Percentiles rank a stretch among this genome's conserved stretches.
phyloP scores from a whole-genome alignment of 352 stramenopile genomes.

The Phytopythium ostracodes region DNA sequence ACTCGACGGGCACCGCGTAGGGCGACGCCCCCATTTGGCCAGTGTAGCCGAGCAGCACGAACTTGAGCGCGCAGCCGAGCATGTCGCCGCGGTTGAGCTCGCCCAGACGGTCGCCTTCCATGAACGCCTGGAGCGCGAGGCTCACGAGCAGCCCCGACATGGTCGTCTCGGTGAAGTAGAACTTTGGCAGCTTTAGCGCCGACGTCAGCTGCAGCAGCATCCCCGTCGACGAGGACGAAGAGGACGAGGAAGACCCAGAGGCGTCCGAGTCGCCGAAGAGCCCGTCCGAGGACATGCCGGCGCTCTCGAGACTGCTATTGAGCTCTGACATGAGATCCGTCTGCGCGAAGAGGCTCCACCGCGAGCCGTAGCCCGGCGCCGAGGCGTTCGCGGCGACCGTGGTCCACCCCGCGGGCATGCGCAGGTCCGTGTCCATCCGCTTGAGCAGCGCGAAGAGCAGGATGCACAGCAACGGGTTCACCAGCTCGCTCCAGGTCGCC shows the following conservation, averaged over 20 bases:
- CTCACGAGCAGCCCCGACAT: conserved; percentile 57
- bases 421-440: conserved; percentile 41
- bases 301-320: conserved; percentile 11
- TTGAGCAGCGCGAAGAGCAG: conserved; percentile 70
- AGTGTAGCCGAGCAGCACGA: conserved; percentile 46
- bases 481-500: conserved; percentile 56
- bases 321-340: conserved; percentile 21
- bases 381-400: conserved; percentile 31
- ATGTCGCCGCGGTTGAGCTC: conserved; percentile 34
- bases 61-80: conserved; percentile 40
- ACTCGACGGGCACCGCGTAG: conserved; percentile 43
- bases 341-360: conserved; percentile 41
- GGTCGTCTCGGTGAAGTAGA: conserved; percentile 67
- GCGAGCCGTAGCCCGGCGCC: conserved; percentile 20
- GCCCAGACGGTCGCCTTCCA: conserved; percentile 41
- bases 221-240: conserved; percentile 4
- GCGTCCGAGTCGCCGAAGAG: background rate
- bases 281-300: conserved; percentile 1
- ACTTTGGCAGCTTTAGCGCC: conserved; percentile 36
- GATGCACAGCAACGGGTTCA: conserved; percentile 70
- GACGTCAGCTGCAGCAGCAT: conserved; percentile 21
- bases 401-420: conserved; percentile 45
- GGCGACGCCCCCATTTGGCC: conserved; percentile 27
- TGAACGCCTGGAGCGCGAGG: conserved; percentile 39
- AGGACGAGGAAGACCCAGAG: background rate